A percentile compares a stretch with the other conserved stretches of the same genome.
phyloP scores from a whole-genome alignment of 371 early-diverging fungal species.

The Mucor irregularis region DNA sequence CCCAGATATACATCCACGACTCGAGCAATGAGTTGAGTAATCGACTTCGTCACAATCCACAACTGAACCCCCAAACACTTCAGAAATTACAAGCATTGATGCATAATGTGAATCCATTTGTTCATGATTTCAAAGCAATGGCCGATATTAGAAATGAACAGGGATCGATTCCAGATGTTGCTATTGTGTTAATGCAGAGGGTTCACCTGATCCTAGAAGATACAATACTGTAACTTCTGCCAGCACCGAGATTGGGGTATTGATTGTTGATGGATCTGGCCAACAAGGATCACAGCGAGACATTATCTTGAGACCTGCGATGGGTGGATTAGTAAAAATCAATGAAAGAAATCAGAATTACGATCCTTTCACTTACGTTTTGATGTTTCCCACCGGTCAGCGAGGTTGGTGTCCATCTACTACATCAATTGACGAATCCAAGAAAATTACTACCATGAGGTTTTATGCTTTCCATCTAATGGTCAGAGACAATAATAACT shows the following conservation, averaged over 20 bases:
- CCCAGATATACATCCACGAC: conserved; percentile 19
- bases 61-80: too few relatives aligned
- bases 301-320: not conserved
- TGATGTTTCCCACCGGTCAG: not conserved
- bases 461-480: not conserved
- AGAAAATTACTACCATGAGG: not conserved
- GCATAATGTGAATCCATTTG: conserved; percentile 9
- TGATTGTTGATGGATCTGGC: not conserved
- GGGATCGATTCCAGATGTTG: not conserved
- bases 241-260: not conserved
- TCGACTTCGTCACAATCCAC: too few relatives aligned
- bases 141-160: not conserved
- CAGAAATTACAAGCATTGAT: too few relatives aligned
- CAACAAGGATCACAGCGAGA: too few relatives aligned
- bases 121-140: conserved; percentile 2
- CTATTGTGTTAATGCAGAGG: not conserved
- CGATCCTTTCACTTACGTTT: not conserved
- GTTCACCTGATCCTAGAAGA: not conserved
- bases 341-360: not conserved
- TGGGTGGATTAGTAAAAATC: not conserved
- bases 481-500: not conserved
- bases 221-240: not conserved
- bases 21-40: conserved; percentile 1
- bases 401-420: not conserved
- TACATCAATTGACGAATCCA: too few relatives aligned